Base-by-base conservation (phyloP, 805 yeast genomes). In the Candida nonsorbophila region DNA sequence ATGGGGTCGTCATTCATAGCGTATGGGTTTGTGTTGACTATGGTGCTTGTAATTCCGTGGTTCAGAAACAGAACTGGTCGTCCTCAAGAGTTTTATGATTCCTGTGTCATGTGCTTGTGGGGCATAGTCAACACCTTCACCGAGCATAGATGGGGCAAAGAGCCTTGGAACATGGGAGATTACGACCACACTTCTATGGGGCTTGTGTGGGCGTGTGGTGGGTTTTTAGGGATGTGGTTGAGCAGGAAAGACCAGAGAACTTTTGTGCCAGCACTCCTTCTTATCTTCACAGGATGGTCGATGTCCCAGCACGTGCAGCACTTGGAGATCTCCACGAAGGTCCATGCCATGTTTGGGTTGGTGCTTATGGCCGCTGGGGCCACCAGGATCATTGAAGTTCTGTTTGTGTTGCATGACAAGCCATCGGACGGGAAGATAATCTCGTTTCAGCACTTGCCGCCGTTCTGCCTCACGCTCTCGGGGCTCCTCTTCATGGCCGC, bases 101-200 rank as follows among this genome's bases (percentile, higher is more conserved):
- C 88, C 21, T 41, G 70, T 23, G 71, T 86, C 22, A 86, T 90
- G 77, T 79, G 85, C 30, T 53, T 69, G 7, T 90, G 96, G 95
- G 97, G 97, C 5, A 76, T 87, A 19, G 81, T 90, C 34, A 90
- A 90, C 53, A 87, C 97, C 1, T 90, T 90, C 56, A 90, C 97
- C 2, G 97, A 90, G 56, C 97, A 90, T 55, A 63, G 97, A 38
- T 90, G 97, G 97, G 94, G 94, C 21, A 49, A 54, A 18, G 92
- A 87, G 50, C 75, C 66, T 6, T 90, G 97, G 97, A 70, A 74
- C 24, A 94, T 84, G 65, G 92, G 95, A 7, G 97, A 87, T 54
- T 85, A 81, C 53, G 96, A 88, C 60, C 97, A 88, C 55, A 88
- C 97, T 0, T 75, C 92, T 13, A 86, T 90, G 95, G 97, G 97